A percentile compares a stretch with the other conserved stretches of the same genome.
These are phyloP conservation scores for Vigna radiata DNA, from an alignment of 306 rosid genomes.

Conservation along the genomic window DNA sequence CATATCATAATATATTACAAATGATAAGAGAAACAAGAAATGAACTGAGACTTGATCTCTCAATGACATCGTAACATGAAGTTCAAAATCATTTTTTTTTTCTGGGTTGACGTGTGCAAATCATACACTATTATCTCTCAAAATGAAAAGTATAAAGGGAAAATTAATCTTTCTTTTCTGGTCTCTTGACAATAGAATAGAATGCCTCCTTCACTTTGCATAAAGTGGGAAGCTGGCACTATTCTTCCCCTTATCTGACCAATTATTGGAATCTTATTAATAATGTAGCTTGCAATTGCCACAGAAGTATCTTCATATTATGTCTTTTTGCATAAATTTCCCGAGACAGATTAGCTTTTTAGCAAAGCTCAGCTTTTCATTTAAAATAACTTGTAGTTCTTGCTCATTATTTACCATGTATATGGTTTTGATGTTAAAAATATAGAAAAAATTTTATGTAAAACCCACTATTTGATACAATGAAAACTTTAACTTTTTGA, in stretches of 20 bases:
- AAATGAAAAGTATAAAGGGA: background rate
- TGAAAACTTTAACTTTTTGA: too few relatives aligned
- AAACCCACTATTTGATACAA: too few relatives aligned
- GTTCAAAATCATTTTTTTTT: slow-evolving; percentile 31
- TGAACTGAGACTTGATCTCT: background rate
- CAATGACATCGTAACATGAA: slow-evolving; percentile 22
- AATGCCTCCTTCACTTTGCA: slow-evolving; percentile 48
- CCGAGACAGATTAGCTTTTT: background rate
- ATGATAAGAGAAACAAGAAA: background rate
- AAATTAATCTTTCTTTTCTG: background rate
- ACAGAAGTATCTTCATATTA: slow-evolving; percentile 33
- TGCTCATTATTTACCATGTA: background rate
- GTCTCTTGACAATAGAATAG: slow-evolving; percentile 36
- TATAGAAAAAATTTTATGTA: too few relatives aligned
- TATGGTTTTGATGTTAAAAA: too few relatives aligned
- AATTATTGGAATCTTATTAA: slow-evolving; percentile 40
- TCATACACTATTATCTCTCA: slow-evolving; percentile 12
- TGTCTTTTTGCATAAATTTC: slow-evolving; percentile 16
- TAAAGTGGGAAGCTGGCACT: slow-evolving; percentile 55
- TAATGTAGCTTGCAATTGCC: slow-evolving; percentile 44
- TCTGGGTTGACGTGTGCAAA: slow-evolving; percentile 8
- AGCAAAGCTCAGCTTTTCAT: slow-evolving; percentile 1
- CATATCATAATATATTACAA: background rate
- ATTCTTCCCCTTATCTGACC: slow-evolving; percentile 37
- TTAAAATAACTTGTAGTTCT: background rate